phyloP scores from a whole-genome alignment of 208 protist genomes.

The Trypanosoma avium region DNA sequence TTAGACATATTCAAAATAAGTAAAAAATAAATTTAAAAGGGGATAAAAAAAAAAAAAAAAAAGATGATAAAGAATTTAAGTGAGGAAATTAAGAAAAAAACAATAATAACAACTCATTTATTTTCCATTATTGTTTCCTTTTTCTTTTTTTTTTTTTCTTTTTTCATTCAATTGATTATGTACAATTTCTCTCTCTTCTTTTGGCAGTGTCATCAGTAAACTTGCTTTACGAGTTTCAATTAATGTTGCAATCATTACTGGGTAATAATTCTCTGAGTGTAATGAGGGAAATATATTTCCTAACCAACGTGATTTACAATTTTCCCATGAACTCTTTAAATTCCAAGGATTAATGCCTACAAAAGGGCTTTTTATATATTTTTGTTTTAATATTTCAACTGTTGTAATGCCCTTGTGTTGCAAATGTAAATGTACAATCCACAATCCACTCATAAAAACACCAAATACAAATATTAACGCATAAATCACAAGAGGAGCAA shows the following conservation, averaged over 20 bases:
- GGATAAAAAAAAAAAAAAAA: conserved; percentile 18
- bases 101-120: neutral
- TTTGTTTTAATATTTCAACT: conserved; percentile 38
- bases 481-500: conserved; percentile 41
- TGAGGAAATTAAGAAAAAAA: too few species aligned
- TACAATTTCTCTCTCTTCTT: conserved; percentile 26
- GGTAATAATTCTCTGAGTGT: conserved; percentile 37
- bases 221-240: conserved; percentile 44
- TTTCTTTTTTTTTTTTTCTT: conserved; percentile 5
- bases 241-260: conserved; percentile 35
- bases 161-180: conserved; percentile 16
- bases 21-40: neutral
- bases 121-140: neutral
- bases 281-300: conserved; percentile 17
- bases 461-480: conserved; percentile 33
- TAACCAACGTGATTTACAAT: conserved; percentile 2
- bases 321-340: conserved; percentile 20
- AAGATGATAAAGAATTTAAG: conserved; percentile 1
- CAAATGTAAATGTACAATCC: conserved; percentile 42
- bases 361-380: conserved; percentile 27
- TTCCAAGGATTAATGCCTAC: conserved; percentile 48
- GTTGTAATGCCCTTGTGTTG: conserved; percentile 41
- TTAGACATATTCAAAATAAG: neutral
- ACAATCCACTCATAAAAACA: conserved; percentile 37
- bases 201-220: conserved; percentile 38